A percentile compares a stretch with the other conserved stretches of the same genome.
Evolutionary conservation across 2,329 filamentous ascomycete species (phyloP).

Genomic region (Penicillium sp.): DNA sequence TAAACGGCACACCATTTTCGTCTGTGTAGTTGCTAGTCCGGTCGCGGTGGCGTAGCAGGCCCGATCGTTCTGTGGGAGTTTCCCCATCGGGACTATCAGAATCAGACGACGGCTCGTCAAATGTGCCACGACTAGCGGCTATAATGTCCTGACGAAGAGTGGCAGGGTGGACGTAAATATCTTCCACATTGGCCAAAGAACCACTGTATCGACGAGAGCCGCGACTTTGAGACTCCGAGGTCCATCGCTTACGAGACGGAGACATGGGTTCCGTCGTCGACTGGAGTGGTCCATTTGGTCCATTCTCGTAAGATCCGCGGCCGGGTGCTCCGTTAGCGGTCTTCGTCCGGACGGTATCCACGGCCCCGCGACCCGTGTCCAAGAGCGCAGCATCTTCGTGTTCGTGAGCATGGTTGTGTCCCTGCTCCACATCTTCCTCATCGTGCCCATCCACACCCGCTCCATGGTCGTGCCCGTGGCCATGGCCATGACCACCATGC

Average conservation of each 20-base stretch:
- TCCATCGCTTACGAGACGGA: slow-evolving; percentile 28
- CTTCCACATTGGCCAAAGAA: slow-evolving; percentile 58
- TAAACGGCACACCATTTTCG: slow-evolving; percentile 16
- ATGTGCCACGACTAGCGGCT: slow-evolving; percentile 63
- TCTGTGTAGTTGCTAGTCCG: slow-evolving; percentile 31
- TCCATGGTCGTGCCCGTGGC: slow-evolving; percentile 33
- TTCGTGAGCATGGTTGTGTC: slow-evolving; percentile 31
- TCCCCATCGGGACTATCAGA: slow-evolving; percentile 53
- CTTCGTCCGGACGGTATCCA: not conserved
- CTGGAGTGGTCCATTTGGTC: slow-evolving; percentile 19
- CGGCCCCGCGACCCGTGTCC: slow-evolving; percentile 49
- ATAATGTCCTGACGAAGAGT: slow-evolving; percentile 92
- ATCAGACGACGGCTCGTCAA: slow-evolving; percentile 50
- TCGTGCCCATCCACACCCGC: slow-evolving; percentile 37
- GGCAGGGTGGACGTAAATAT: slow-evolving; percentile 78
- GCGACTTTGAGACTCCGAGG: slow-evolving; percentile 21
- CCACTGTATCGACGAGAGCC: slow-evolving; percentile 37
- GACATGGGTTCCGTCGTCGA: slow-evolving; percentile 24
- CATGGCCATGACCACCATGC: slow-evolving; percentile 58
- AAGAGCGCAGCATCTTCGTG: slow-evolving; percentile 40
- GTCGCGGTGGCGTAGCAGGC: slow-evolving; percentile 40
- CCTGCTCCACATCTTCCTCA: slow-evolving; percentile 43
- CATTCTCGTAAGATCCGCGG: slow-evolving; percentile 37
- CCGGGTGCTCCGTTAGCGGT: slow-evolving; percentile 37
- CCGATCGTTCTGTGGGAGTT: slow-evolving; percentile 41